Evolutionary conservation across 2,329 filamentous ascomycete genomes (phyloP).

Genomic region (Pyrenochaeta sp.): DNA sequence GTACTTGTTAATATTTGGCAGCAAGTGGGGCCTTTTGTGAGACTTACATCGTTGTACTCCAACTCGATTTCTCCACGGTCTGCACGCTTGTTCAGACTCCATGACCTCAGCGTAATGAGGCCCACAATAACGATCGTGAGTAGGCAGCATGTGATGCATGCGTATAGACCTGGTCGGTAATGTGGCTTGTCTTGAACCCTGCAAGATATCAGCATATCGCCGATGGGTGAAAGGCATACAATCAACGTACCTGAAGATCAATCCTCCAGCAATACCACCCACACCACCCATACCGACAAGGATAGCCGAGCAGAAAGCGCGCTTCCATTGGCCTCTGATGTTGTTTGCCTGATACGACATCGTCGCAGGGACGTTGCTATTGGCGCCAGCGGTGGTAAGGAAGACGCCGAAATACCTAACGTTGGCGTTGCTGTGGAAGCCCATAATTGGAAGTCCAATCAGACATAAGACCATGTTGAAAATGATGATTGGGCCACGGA

Average conservation of each 20-base stretch:
- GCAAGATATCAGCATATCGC: constrained; percentile 1
- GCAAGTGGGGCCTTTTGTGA: not conserved
- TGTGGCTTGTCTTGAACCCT: constrained; percentile 46
- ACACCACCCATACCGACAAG: constrained; percentile 80
- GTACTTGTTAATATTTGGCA: constrained; percentile 17
- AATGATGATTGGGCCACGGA: constrained; percentile 72
- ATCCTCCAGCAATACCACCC: constrained; percentile 77
- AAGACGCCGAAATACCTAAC: constrained; percentile 80
- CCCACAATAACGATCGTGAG: constrained; percentile 48
- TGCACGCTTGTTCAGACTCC: constrained; percentile 47
- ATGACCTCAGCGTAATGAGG: constrained; percentile 44
- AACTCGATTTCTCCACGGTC: constrained; percentile 54
- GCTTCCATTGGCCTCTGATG: constrained; percentile 88
- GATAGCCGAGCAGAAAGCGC: constrained; percentile 78
- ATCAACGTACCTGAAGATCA: constrained; percentile 68
- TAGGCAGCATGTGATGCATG: constrained; percentile 49
- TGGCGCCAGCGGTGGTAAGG: constrained; percentile 77
- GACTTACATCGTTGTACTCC: constrained; percentile 49
- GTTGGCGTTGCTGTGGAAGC: constrained; percentile 65
- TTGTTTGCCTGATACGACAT: constrained; percentile 89
- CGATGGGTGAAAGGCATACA: not conserved
- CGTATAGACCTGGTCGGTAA: constrained; percentile 49
- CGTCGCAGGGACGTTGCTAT: constrained; percentile 77
- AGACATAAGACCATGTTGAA: constrained; percentile 72
- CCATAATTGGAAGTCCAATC: constrained; percentile 76